Evolutionary conservation across 225 moss, liverwort and hornwort genomes (phyloP).

Genomic region (Climacium dendroides): DNA sequence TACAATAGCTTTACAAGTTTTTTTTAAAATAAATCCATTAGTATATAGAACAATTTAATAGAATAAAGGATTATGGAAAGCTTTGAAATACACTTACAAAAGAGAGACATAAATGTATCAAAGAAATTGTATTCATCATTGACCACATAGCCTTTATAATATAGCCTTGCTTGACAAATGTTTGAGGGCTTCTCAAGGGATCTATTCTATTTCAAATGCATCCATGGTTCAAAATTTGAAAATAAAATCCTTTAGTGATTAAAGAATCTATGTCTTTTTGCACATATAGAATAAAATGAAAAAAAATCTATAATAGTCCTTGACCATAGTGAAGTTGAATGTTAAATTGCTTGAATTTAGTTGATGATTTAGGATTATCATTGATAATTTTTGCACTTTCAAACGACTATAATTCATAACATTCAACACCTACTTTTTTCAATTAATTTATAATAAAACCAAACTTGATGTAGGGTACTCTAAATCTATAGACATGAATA

Average conservation of each 20-base stretch:
- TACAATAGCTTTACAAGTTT: background rate
- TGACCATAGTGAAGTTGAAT: background rate
- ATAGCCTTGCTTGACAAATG: background rate
- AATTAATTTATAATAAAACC: background rate
- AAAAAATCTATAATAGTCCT: too few relatives aligned
- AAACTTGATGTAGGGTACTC: background rate
- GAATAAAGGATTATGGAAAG: accelerated
- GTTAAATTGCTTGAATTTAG: accelerated
- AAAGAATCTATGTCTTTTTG: background rate
- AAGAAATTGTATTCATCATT: background rate
- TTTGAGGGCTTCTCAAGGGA: accelerated
- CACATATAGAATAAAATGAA: background rate
- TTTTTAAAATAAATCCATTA: background rate
- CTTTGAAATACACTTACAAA: background rate
- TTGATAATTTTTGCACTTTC: background rate
- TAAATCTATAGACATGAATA: too few relatives aligned
- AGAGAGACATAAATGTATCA: too few relatives aligned
- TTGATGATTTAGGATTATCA: background rate
- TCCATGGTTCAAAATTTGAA: background rate
- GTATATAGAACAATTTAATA: background rate
- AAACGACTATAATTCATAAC: background rate
- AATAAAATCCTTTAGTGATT: accelerated
- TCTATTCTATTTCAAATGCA: background rate
- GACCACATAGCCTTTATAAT: background rate
- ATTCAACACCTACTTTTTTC: accelerated